These are phyloP conservation scores for Pseudogymnoascus sp. DNA, from an alignment of 2,329 filamentous ascomycete genomes.

Conservation along the genomic window DNA sequence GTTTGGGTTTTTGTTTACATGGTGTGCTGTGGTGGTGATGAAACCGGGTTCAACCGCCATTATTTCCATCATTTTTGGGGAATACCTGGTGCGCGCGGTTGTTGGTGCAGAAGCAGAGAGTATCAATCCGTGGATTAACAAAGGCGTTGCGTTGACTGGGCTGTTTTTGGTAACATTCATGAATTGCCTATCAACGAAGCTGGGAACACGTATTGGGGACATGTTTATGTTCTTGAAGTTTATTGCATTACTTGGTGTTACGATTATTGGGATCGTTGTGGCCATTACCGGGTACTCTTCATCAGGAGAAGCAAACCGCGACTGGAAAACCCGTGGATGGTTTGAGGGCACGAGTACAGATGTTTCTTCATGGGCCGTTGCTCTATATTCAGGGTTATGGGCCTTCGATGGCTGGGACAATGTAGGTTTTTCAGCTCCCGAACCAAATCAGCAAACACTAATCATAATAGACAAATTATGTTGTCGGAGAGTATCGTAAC, in stretches of 20 bases:
- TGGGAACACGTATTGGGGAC: slow-evolving; percentile 82
- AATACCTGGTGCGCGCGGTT: slow-evolving; percentile 84
- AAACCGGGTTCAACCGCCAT: slow-evolving; percentile 93
- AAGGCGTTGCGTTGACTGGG: slow-evolving; percentile 72
- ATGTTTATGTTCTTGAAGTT: slow-evolving; percentile 97
- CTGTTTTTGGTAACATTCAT: slow-evolving; percentile 70
- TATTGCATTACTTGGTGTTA: slow-evolving; percentile 76
- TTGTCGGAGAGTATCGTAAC: slow-evolving; percentile 93
- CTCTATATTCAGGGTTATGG: slow-evolving; percentile 92
- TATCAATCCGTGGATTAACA: slow-evolving; percentile 82
- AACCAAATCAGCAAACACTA: slow-evolving; percentile 18
- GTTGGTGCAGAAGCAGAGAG: slow-evolving; percentile 80
- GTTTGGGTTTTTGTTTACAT: slow-evolving; percentile 88
- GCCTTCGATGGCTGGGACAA: slow-evolving; percentile 99
- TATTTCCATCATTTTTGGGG: slow-evolving; percentile 94
- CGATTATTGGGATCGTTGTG: slow-evolving; percentile 80
- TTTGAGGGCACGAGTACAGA: slow-evolving; percentile 78
- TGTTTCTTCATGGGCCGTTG: slow-evolving; percentile 82
- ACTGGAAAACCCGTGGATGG: slow-evolving; percentile 70
- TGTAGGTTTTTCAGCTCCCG: slow-evolving; percentile 45
- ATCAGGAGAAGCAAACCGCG: slow-evolving; percentile 64
- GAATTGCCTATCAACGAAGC: slow-evolving; percentile 84
- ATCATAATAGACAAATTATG: slow-evolving; percentile 74
- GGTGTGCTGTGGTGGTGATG: slow-evolving; percentile 88
- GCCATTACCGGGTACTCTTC: slow-evolving; percentile 77